phyloP scores from a whole-genome alignment of 192 early-diverging fungal genomes.

The Phycomyces nitens region DNA sequence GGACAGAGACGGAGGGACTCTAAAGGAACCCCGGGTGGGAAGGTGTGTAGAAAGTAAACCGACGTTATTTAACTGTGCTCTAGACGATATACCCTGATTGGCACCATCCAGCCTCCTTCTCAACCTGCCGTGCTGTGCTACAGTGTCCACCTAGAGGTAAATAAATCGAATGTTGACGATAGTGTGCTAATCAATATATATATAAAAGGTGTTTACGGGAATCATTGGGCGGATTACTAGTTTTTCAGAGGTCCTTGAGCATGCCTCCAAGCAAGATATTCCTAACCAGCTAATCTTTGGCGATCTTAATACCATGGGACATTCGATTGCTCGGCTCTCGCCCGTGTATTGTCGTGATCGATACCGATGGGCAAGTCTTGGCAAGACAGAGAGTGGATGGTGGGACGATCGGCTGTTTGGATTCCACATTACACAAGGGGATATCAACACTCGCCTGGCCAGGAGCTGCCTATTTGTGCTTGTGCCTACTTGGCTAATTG shows the following conservation, averaged over 20 bases:
- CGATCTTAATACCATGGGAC: constrained; percentile 77
- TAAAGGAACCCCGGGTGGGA: constrained; percentile 68
- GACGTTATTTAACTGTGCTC: not conserved
- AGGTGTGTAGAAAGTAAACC: constrained; percentile 28
- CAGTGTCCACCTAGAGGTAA: constrained; percentile 69
- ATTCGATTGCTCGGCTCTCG: constrained; percentile 69
- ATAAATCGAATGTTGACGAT: not conserved
- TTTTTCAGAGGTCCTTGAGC: constrained; percentile 65
- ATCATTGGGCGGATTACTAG: constrained; percentile 64
- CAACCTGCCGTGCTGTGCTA: constrained; percentile 62
- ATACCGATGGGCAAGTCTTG: constrained; percentile 62
- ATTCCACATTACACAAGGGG: constrained; percentile 42
- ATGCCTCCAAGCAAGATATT: constrained; percentile 42
- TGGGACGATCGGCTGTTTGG: constrained; percentile 61
- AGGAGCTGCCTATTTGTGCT: constrained; percentile 7
- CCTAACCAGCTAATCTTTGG: constrained; percentile 75
- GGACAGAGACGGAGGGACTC: constrained; percentile 54
- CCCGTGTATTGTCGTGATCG: constrained; percentile 59
- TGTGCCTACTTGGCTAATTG: not conserved
- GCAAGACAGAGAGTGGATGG: constrained; percentile 66
- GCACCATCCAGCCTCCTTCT: constrained; percentile 45
- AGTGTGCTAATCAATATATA: not conserved
- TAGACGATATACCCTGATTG: constrained; percentile 62
- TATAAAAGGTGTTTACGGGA: constrained; percentile 61
- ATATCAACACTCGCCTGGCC: constrained; percentile 39